These are phyloP conservation scores for Amylocystis lapponica DNA, from an alignment of 768 basidiomycete species.

Conservation along the genomic window DNA sequence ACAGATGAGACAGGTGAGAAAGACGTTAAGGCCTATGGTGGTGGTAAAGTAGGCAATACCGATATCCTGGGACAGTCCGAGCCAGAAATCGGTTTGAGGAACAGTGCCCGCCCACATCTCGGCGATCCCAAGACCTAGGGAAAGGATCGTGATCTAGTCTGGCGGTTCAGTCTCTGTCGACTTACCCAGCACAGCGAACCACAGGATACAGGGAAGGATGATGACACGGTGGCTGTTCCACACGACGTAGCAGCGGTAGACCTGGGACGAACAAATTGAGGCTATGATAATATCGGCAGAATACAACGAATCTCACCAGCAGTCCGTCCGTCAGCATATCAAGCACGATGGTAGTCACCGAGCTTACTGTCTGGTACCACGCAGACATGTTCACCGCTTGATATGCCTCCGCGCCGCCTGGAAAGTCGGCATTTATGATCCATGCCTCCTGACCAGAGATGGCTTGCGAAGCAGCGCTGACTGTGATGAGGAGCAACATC, in stretches of 20 bases:
- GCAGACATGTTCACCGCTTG: slow-evolving; percentile 21
- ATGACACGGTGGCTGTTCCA: slow-evolving; percentile 2
- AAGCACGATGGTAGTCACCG: slow-evolving; percentile 13
- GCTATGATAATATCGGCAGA: neutral
- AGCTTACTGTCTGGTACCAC: slow-evolving; percentile 28
- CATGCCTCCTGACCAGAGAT: slow-evolving; percentile 33
- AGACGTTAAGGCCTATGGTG: slow-evolving; percentile 8
- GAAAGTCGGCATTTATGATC: slow-evolving; percentile 25
- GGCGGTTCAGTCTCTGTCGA: neutral
- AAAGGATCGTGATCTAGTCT: neutral
- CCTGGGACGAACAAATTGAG: neutral
- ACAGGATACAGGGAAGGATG: slow-evolving; percentile 5
- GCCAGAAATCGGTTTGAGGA: slow-evolving; percentile 24
- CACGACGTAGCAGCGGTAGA: slow-evolving; percentile 4
- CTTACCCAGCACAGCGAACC: slow-evolving; percentile 4
- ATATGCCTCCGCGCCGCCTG: slow-evolving; percentile 32
- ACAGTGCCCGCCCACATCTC: slow-evolving; percentile 4
- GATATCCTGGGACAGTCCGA: slow-evolving; percentile 4
- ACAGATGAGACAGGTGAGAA: slow-evolving; percentile 10
- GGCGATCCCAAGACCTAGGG: neutral
- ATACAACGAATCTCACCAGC: slow-evolving; percentile 23
- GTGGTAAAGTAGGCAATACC: slow-evolving; percentile 3
- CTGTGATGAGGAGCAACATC: slow-evolving; percentile 27
- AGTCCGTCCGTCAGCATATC: slow-evolving; percentile 33
- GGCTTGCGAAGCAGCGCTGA: slow-evolving; percentile 23